Conservation (phyloP, 768 basidiomycete genomes). For the Pleurotus djamor region DNA sequence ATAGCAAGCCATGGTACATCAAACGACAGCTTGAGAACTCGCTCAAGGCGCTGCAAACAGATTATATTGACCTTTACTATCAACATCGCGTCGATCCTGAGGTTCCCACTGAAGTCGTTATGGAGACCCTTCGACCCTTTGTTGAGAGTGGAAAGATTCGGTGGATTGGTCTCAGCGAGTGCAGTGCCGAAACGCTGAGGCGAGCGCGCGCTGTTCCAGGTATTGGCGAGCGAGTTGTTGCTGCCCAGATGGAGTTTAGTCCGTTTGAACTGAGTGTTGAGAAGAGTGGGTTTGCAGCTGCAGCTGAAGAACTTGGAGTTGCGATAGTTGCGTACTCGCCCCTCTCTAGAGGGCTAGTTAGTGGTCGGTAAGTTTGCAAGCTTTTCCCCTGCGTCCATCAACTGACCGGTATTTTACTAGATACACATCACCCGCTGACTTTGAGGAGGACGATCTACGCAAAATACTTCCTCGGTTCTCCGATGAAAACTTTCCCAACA, state of each 20-base stretch:
- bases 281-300: slow-evolving; percentile 21
- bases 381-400: background rate
- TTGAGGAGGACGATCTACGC: slow-evolving; percentile 29
- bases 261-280: slow-evolving; percentile 23
- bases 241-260: slow-evolving; percentile 27
- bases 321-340: slow-evolving; percentile 28
- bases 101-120: slow-evolving; percentile 24
- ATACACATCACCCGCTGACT: slow-evolving; percentile 30
- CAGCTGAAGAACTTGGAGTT: slow-evolving; percentile 25
- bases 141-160: slow-evolving; percentile 24
- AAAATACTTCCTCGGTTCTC: slow-evolving; percentile 25
- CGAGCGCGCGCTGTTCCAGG: slow-evolving; percentile 24
- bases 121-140: slow-evolving; percentile 30
- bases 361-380: slow-evolving; percentile 21
- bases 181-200: slow-evolving; percentile 21
- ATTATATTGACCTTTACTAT: slow-evolving; percentile 38
- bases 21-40: slow-evolving; percentile 10
- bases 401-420: background rate
- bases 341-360: slow-evolving; percentile 33
- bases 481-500: slow-evolving; percentile 41
- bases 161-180: slow-evolving; percentile 30
- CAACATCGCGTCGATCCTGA: slow-evolving; percentile 28
- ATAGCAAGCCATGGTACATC: slow-evolving; percentile 16
- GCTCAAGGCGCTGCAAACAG: slow-evolving; percentile 15
- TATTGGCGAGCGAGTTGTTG: slow-evolving; percentile 22